Evolutionary conservation across 306 rosid genomes (phyloP).

Genomic region (Rosa persica): DNA sequence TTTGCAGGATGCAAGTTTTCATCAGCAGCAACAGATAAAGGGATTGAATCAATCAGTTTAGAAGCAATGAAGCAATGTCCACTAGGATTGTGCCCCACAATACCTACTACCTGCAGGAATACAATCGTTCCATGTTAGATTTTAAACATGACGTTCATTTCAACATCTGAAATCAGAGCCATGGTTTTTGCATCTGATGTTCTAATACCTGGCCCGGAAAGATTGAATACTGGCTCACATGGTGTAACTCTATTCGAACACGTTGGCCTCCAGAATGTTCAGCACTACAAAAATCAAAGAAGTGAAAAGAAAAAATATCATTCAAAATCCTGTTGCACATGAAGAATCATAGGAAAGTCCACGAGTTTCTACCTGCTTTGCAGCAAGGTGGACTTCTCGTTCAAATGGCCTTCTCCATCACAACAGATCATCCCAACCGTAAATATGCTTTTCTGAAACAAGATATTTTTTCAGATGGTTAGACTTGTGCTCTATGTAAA

Average conservation of each 20-base stretch:
- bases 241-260: constrained; percentile 80
- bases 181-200: constrained; percentile 16
- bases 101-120: constrained; percentile 72
- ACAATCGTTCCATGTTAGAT: constrained; percentile 26
- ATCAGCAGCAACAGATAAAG: constrained; percentile 39
- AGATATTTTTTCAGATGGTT: constrained; percentile 24
- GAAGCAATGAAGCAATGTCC: constrained; percentile 96
- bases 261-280: constrained; percentile 89
- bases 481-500: constrained; percentile 13
- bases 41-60: constrained; percentile 66
- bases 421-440: constrained; percentile 84
- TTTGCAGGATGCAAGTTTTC: constrained; percentile 65
- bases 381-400: constrained; percentile 81
- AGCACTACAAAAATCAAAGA: constrained; percentile 38
- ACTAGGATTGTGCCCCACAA: constrained; percentile 92
- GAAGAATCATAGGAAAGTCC: background rate
- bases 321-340: background rate
- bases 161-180: constrained; percentile 19
- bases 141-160: constrained; percentile 4
- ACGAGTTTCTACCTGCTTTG: constrained; percentile 71
- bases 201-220: constrained; percentile 92
- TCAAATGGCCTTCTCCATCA: constrained; percentile 90
- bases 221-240: constrained; percentile 67
- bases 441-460: constrained; percentile 79
- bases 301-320: constrained; percentile 19